These are phyloP conservation scores for Neurospora pannonica DNA, from an alignment of 495 filamentous ascomycete genomes.

Conservation along the genomic window DNA sequence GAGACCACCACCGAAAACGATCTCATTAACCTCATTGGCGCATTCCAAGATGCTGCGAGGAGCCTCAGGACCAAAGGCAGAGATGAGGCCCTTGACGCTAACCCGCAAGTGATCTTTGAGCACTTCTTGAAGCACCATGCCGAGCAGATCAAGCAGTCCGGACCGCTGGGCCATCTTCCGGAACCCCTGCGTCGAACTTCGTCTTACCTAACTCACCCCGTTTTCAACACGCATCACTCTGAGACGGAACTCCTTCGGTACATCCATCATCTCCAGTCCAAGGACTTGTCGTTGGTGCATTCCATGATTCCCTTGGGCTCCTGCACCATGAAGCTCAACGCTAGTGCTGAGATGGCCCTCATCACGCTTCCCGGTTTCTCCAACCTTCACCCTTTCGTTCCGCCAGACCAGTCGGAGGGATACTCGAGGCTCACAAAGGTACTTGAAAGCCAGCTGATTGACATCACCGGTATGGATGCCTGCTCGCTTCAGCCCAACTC, in stretches of 20 bases:
- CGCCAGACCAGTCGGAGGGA: constrained; percentile 51
- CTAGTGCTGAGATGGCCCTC: constrained; percentile 79
- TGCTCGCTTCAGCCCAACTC: constrained; percentile 95
- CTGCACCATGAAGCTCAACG: constrained; percentile 99
- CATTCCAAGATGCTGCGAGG: constrained; percentile 10
- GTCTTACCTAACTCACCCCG: constrained; percentile 76
- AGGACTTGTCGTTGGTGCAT: constrained; percentile 89
- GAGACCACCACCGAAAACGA: constrained; percentile 28
- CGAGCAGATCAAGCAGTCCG: constrained; percentile 9
- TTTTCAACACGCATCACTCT: constrained; percentile 95
- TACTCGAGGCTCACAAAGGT: constrained; percentile 62
- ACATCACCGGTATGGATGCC: constrained; percentile 84
- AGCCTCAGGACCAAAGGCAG: constrained; percentile 1
- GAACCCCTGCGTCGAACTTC: constrained; percentile 60
- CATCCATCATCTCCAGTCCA: constrained; percentile 89
- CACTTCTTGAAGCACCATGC: constrained; percentile 19
- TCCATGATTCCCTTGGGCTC: constrained; percentile 99
- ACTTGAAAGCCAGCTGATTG: constrained; percentile 65
- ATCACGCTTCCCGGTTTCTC: constrained; percentile 80
- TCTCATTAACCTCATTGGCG: constrained; percentile 19
- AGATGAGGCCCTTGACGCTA: constrained; percentile 20
- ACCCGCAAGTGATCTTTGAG: constrained; percentile 17
- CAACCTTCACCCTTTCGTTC: constrained; percentile 77
- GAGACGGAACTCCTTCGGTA: constrained; percentile 95
- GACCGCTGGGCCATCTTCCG: constrained; percentile 42